These are phyloP conservation scores for Chytriomyces sp. DNA, from an alignment of 192 early-diverging fungal species.

Conservation along the genomic window DNA sequence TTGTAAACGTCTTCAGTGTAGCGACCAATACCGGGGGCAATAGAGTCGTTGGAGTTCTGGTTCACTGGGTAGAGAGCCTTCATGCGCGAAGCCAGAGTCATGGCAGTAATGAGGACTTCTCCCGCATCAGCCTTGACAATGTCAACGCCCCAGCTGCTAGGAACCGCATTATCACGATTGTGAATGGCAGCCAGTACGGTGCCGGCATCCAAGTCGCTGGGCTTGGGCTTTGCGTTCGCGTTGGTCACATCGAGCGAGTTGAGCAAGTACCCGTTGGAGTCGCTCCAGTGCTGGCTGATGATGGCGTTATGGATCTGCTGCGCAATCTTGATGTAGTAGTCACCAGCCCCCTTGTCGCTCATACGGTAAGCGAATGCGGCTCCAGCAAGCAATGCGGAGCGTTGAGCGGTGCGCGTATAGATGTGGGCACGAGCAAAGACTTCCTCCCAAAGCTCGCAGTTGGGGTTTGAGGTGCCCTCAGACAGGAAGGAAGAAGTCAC, in stretches of 20 bases:
- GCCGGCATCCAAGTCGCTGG: conserved; percentile 65
- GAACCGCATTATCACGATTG: too few species aligned
- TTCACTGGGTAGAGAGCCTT: conserved; percentile 50
- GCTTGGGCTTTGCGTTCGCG: background rate
- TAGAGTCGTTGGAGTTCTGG: background rate
- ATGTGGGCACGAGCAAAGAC: too few species aligned
- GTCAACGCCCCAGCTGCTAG: too few species aligned
- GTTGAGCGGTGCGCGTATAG: too few species aligned
- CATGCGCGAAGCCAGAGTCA: background rate
- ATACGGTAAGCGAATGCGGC: conserved; percentile 45
- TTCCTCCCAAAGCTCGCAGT: conserved; percentile 81
- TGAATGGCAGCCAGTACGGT: conserved; percentile 57
- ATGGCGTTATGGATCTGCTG: too few species aligned
- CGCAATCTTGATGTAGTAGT: too few species aligned
- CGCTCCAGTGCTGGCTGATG: background rate
- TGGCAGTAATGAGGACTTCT: background rate
- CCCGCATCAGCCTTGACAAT: background rate
- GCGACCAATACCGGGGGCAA: conserved; percentile 64
- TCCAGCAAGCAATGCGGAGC: too few species aligned
- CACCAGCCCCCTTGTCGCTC: conserved; percentile 38
- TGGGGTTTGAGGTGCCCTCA: background rate
- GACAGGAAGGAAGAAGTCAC: background rate
- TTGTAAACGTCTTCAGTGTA: conserved; percentile 80
- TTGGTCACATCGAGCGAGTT: background rate
- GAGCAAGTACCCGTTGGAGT: background rate